Conservation (phyloP, 2,329 filamentous ascomycete genomes). For the Rasamsonia emersonii region DNA sequence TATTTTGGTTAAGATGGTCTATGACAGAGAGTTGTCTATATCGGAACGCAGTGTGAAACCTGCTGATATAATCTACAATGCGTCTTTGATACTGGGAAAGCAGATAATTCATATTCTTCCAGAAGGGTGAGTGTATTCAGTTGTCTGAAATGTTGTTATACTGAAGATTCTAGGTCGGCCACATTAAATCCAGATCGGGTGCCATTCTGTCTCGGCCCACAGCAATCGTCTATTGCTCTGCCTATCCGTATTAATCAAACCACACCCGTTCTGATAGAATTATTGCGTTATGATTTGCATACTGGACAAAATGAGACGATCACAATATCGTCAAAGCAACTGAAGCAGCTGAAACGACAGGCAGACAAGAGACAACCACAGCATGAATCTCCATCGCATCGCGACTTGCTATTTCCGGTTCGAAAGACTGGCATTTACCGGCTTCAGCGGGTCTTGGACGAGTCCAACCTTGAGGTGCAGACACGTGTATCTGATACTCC, state of each 20-base stretch:
- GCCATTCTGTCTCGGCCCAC: slow-evolving; percentile 71
- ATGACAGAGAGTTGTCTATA: slow-evolving; percentile 85
- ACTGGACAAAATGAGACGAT: slow-evolving; percentile 73
- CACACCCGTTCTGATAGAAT: slow-evolving; percentile 75
- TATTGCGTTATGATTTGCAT: slow-evolving; percentile 79
- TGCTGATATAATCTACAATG: slow-evolving; percentile 78
- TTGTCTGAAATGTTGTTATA: not conserved
- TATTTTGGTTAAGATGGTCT: slow-evolving; percentile 68
- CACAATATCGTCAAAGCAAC: slow-evolving; percentile 62
- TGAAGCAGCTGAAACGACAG: slow-evolving; percentile 66
- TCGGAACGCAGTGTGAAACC: slow-evolving; percentile 90
- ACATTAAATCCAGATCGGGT: slow-evolving; percentile 71
- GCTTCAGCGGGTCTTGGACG: slow-evolving; percentile 76
- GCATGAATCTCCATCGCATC: slow-evolving; percentile 45
- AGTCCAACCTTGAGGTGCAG: slow-evolving; percentile 89
- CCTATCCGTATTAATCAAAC: slow-evolving; percentile 94
- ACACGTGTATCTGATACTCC: slow-evolving; percentile 67
- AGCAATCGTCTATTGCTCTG: slow-evolving; percentile 54
- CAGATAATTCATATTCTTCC: slow-evolving; percentile 97
- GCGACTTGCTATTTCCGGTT: slow-evolving; percentile 62
- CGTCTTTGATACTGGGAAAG: slow-evolving; percentile 87
- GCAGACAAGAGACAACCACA: slow-evolving; percentile 50
- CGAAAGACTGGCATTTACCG: slow-evolving; percentile 86
- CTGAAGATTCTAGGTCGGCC: slow-evolving; percentile 55
- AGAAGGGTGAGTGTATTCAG: slow-evolving; percentile 56